Conservation (phyloP, 176 grass and related monocot species). For the Aegilops longissima region DNA sequence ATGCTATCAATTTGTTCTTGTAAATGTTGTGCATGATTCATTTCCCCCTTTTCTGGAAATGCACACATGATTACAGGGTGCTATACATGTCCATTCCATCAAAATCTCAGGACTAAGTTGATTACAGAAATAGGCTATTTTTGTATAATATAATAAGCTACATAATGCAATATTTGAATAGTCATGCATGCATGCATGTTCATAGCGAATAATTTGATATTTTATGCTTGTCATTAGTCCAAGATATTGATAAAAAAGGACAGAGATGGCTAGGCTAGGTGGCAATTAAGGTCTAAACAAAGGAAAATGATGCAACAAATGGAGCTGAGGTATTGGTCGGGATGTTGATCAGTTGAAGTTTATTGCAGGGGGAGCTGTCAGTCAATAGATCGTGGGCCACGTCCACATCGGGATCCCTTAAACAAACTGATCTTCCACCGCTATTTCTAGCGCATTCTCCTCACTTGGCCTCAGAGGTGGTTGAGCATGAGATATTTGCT, state of each 20-base stretch:
- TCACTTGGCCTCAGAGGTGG: slow-evolving; percentile 9
- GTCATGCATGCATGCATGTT: slow-evolving; percentile 9
- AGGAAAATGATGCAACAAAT: background rate
- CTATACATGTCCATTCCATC: background rate
- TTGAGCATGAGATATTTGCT: slow-evolving; percentile 28
- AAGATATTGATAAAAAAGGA: background rate
- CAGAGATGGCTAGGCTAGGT: slow-evolving; percentile 1
- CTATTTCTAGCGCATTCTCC: slow-evolving; percentile 23
- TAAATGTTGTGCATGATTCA: background rate
- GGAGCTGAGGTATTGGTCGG: slow-evolving; percentile 3
- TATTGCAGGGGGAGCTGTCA: background rate
- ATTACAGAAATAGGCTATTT: background rate
- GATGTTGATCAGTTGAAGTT: background rate
- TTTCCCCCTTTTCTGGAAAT: background rate
- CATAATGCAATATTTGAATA: slow-evolving; percentile 5
- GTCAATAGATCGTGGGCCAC: slow-evolving; percentile 16
- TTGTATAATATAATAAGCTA: background rate
- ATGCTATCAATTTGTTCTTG: background rate
- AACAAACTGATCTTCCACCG: slow-evolving; percentile 6
- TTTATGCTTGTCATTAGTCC: background rate
- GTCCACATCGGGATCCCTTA: slow-evolving; percentile 23
- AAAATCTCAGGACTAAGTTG: background rate
- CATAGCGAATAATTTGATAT: slow-evolving; percentile 24
- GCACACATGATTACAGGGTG: background rate
- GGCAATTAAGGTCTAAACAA: slow-evolving; percentile 6